Evolutionary conservation across 2,329 filamentous ascomycete species (phyloP).

Genomic region (Aureobasidium sp.): DNA sequence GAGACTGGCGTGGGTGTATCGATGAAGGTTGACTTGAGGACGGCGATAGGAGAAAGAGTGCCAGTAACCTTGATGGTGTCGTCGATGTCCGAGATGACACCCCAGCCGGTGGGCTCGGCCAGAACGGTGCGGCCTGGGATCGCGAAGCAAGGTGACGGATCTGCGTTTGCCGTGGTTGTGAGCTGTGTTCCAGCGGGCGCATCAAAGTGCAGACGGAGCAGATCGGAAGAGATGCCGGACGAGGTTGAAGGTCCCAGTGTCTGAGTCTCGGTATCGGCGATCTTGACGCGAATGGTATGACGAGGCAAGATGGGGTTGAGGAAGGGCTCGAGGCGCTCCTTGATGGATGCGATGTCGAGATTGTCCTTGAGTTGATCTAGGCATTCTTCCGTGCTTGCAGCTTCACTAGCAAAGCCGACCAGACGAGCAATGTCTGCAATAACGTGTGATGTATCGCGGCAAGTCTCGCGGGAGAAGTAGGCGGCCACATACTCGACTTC

Average conservation of each 20-base stretch:
- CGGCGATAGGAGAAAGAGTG: conserved; percentile 70
- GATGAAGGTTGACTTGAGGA: conserved; percentile 75
- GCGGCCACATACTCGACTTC: conserved; percentile 75
- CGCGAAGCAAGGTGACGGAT: neutral
- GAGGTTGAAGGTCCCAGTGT: conserved; percentile 26
- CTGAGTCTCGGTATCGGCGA: conserved; percentile 35
- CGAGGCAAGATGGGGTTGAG: conserved; percentile 66
- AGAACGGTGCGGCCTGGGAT: conserved; percentile 48
- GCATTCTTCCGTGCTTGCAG: conserved; percentile 41
- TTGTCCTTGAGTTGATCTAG: conserved; percentile 32
- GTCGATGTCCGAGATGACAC: conserved; percentile 80
- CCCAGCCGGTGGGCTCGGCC: conserved; percentile 71
- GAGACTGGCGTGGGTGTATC: conserved; percentile 60
- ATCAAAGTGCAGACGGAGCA: conserved; percentile 23
- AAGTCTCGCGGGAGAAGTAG: conserved; percentile 66
- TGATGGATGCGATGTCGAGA: conserved; percentile 42
- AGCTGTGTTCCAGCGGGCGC: conserved; percentile 29
- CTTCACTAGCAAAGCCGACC: conserved; percentile 50
- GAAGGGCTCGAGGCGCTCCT: conserved; percentile 65
- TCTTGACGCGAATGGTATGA: conserved; percentile 55
- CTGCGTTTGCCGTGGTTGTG: conserved; percentile 22
- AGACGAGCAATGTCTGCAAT: conserved; percentile 62
- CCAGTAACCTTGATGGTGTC: conserved; percentile 91
- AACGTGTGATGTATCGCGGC: conserved; percentile 56
- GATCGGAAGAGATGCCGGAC: conserved; percentile 25